Evolutionary conservation across 139 green algal genomes (phyloP).

Genomic region (Closterium sp.): DNA sequence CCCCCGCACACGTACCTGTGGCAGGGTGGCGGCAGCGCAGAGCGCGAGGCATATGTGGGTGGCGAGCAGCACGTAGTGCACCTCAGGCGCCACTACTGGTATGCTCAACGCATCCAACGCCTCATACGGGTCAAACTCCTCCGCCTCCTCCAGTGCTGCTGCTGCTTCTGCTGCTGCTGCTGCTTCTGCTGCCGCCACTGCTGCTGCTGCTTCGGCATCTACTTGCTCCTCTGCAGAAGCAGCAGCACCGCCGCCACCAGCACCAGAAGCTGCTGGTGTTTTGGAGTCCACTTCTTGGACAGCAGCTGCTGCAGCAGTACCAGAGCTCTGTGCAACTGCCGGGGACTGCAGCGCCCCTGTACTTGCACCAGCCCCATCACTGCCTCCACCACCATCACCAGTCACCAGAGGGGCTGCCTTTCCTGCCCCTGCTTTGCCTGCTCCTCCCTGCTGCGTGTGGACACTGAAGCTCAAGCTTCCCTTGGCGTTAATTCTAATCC

Average conservation of each 20-base stretch:
- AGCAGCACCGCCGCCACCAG: neutral
- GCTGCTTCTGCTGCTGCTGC: neutral
- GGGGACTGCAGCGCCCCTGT: neutral
- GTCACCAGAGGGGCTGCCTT: neutral
- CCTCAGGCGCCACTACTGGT: neutral
- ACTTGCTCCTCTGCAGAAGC: neutral
- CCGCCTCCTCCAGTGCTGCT: neutral
- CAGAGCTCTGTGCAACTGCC: neutral
- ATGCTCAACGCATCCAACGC: neutral
- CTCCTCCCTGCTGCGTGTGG: neutral
- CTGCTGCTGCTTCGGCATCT: neutral
- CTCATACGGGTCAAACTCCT: neutral
- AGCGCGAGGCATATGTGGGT: neutral
- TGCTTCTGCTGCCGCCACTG: neutral
- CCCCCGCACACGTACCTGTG: neutral
- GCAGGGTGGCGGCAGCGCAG: neutral
- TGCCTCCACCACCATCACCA: neutral
- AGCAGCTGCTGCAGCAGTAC: neutral
- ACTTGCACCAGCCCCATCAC: neutral
- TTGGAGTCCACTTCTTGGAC: neutral
- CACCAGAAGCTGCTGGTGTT: neutral
- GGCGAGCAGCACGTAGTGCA: slow-evolving; percentile 3
- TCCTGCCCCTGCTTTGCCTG: neutral
- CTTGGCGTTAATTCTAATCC: neutral
- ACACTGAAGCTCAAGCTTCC: neutral